Evolutionary conservation across 345 rosid genomes (phyloP), one percentile per base, ranked within the genome.

Genomic region (Eucalyptus fibrosa): DNA sequence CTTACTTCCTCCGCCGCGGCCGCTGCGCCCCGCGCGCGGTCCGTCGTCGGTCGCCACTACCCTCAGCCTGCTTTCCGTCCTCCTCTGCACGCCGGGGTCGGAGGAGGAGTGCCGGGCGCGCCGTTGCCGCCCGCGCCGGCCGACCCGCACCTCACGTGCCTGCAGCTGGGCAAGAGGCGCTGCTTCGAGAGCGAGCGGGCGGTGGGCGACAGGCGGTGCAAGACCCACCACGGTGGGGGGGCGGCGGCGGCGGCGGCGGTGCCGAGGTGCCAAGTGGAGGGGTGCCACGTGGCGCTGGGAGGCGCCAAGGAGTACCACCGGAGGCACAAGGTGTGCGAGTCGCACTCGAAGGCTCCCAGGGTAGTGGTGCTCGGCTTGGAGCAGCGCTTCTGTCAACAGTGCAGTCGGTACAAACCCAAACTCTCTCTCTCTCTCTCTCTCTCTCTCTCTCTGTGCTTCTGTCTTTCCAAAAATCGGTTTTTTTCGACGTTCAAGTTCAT

Each of bases 351-450:
- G 91, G 94, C 95, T 90, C 95, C 97, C 28, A 94, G 91, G 89
- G 99, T 95, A 5, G 60, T 90, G 83, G 98, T 97, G 82, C 86
- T 89, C 37, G 99, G 99, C 89, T 47, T 95, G 56, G 96, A 95
- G 89, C 96, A 96, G 89, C 94, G 99, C 9, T 97, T 97, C 90
- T 97, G 99, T 89, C 99, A 97, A 92, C 98, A 97, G 90, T 97
- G 99, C 91, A 97, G 99, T 93, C 93, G 98, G 99, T 95, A 91
- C 23, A 56, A 13, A 42, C 77, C 77, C 50, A 19, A 40, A 40
- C 47, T 2, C 85, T n/a, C n/a, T n/a, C 44, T 34, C 82, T 11
- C 47, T 37, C 26, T 72, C 81, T 72, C 82, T 72, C 80, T 69
- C 80, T n/a, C 80, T n/a, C 77, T 62, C 72, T 65, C 23, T n/a